Percentiles rank a stretch among this genome's conserved stretches.
These are phyloP conservation scores for Dactylellina leptospora DNA, from an alignment of 2,329 filamentous ascomycete species.

Conservation along the genomic window DNA sequence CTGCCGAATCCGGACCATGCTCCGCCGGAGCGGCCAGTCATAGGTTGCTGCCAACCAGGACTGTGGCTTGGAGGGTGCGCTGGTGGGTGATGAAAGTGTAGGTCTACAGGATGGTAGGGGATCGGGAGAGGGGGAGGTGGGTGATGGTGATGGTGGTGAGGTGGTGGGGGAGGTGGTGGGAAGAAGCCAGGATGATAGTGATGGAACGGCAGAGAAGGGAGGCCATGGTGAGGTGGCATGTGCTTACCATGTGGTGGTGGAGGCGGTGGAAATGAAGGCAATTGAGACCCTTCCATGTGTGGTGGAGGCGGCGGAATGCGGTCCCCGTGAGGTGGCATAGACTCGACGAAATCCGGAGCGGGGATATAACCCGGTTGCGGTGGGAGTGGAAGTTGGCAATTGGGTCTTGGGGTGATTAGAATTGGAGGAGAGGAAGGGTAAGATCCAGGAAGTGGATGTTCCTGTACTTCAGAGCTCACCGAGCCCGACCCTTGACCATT, in stretches of 20 bases:
- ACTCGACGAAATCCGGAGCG: no score
- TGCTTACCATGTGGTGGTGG: conserved; percentile 50
- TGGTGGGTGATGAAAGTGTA: conserved; percentile 39
- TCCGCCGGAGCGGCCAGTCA: conserved; percentile 19
- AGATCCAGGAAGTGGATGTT: conserved; percentile 35
- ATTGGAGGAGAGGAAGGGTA: conserved; percentile 31
- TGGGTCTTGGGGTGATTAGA: neutral
- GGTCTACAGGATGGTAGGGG: conserved; percentile 44
- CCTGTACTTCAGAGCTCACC: neutral
- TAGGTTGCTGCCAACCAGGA: conserved; percentile 34
- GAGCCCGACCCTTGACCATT: neutral
- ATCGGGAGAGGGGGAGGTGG: conserved; percentile 48
- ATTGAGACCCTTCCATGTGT: no score
- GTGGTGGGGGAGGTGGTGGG: conserved; percentile 40
- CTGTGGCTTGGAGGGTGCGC: conserved; percentile 29
- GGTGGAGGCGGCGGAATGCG: conserved; percentile 23
- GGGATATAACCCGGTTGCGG: conserved; percentile 24
- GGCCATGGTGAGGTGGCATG: conserved; percentile 48
- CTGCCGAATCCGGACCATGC: conserved; percentile 46
- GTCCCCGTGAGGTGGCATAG: conserved; percentile 9
- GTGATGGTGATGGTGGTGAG: conserved; percentile 39
- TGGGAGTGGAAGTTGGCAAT: conserved; percentile 7
- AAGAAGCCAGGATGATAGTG: conserved; percentile 14
- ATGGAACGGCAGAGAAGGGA: conserved; percentile 42
- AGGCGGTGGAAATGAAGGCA: conserved; percentile 32